Evolutionary conservation across 2,329 filamentous ascomycete genomes (phyloP), one percentile per base, ranked within the genome.

Genomic region (Curvularia eragrostidis): DNA sequence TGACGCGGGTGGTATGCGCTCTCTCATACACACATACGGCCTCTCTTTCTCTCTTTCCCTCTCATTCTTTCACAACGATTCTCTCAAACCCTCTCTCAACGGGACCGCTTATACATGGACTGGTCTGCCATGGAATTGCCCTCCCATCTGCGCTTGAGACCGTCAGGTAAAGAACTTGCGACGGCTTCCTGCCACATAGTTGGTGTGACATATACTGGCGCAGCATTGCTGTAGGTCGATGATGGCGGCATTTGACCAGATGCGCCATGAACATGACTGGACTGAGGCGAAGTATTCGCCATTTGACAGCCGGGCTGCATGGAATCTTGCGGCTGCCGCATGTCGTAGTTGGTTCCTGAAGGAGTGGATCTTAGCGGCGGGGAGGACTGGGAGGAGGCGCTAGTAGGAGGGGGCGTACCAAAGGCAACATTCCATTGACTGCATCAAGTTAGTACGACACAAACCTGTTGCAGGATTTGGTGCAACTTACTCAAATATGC

Each of bases 401-500:
- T 77, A 59, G 76, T 77, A 57, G 76, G 69, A 67, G 78, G 73
- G 70, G 78, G 74, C 77, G 89, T 91, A 82, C 92, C 91, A 80
- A 97, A 98, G 65, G 94, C 93, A 72, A 90, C 89, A 78, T 96
- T 93, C 93, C 94, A 98, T 82, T 97, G 92, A 77, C 93, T 96
- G 70, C 48, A 6, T 15, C 6, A 56, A 13, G 42, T 72, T 69
- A 71, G 67, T 52, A 21, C 30, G 5, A 15, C 13, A 5, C n/a
- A 26, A 21, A 21, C 1, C 3, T 42, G 28, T 42, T 18, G 5
- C 7, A 3, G 8, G 15, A 26, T 42, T n/a, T 15, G 15, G 21
- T 15, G 41, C 1, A 32, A 85, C 91, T 84, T 85, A 96, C 92
- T 94, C 91, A 84, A 96, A 94, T 65, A 97, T 92, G 58, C 89